These are phyloP conservation scores for Colletotrichum australisinense DNA, from an alignment of 2,329 filamentous ascomycete genomes.

Conservation along the genomic window DNA sequence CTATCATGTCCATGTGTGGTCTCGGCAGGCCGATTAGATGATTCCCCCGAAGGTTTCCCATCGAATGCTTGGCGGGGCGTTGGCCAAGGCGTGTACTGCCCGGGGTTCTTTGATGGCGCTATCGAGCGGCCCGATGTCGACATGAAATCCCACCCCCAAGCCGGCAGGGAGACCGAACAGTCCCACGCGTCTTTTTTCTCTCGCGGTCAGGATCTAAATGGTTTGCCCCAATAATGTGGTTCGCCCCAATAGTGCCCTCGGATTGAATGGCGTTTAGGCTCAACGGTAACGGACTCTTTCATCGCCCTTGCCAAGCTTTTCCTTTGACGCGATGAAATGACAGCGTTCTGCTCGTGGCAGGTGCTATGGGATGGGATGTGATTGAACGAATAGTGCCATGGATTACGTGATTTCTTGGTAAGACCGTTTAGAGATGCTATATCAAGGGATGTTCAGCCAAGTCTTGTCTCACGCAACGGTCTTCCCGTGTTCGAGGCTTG, in stretches of 20 bases:
- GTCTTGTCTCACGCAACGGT: neutral
- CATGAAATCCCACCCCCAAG: constrained; percentile 22
- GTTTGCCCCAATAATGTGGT: too few species aligned
- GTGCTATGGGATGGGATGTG: neutral
- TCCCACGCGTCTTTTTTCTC: neutral
- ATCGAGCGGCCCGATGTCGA: constrained; percentile 26
- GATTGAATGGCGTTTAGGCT: too few species aligned
- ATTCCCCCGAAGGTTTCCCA: too few species aligned
- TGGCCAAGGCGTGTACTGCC: neutral
- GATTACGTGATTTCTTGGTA: neutral
- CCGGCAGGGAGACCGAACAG: neutral
- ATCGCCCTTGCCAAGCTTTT: neutral
- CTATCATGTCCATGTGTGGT: too few species aligned
- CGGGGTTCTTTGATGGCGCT: constrained; percentile 22
- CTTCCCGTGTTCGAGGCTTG: neutral
- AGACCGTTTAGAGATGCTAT: neutral
- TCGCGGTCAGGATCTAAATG: too few species aligned
- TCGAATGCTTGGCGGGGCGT: neutral
- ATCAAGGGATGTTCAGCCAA: neutral
- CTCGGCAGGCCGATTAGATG: too few species aligned
- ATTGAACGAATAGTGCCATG: neutral
- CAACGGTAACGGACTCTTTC: neutral
- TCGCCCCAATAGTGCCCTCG: neutral
- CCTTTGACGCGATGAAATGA: neutral
- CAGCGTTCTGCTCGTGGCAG: too few species aligned